These are phyloP conservation scores for Hura crepitans DNA, from an alignment of 441 rosid species.

Conservation along the genomic window DNA sequence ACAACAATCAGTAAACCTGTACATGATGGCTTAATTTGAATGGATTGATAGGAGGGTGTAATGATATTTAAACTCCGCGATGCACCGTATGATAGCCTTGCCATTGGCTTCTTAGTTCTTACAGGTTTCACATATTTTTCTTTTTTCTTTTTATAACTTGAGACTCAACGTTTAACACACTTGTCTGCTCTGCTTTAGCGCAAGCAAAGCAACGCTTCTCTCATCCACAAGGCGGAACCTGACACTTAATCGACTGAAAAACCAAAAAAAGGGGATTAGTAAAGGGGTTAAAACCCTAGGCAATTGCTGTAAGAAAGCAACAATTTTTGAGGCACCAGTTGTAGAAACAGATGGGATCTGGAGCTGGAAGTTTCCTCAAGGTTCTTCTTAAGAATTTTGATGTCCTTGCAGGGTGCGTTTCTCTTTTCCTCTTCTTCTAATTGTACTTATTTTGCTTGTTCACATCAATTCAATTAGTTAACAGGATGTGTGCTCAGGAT, in stretches of 20 bases:
- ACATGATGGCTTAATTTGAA: background rate
- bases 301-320: background rate
- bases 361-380: conserved; percentile 66
- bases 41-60: background rate
- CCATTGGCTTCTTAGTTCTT: background rate
- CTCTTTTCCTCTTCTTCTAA: conserved; percentile 1
- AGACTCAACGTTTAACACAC: background rate
- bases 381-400: conserved; percentile 79
- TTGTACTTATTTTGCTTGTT: background rate
- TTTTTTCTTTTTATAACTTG: background rate
- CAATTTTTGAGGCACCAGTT: background rate
- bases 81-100: background rate
- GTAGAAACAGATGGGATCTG: conserved; percentile 31
- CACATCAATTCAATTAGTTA: background rate
- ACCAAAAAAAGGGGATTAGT: background rate
- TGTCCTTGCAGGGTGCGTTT: conserved; percentile 78
- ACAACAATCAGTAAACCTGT: background rate
- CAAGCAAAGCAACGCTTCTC: background rate
- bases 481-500: background rate
- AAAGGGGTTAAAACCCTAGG: background rate
- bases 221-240: background rate
- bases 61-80: background rate
- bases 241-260: conserved; percentile 18
- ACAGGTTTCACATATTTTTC: background rate
- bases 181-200: background rate